phyloP scores from a whole-genome alignment of 176 grass and related monocot species.

The Musa itinerans region DNA sequence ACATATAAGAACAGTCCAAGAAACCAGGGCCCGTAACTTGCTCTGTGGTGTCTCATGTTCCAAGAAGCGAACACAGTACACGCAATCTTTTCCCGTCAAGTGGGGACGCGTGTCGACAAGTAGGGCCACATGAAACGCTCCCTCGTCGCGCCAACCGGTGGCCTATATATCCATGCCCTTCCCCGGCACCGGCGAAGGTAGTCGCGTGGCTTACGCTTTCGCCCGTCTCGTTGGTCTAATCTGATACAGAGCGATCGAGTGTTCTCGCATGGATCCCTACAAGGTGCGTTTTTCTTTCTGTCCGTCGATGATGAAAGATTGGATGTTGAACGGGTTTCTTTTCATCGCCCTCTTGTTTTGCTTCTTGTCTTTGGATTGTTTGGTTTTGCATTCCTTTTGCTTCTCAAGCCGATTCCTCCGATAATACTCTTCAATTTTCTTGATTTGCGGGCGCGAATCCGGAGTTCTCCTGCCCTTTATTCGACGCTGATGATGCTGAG shows the following conservation, averaged over 20 bases:
- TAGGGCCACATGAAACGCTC: not conserved
- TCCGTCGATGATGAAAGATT: not conserved
- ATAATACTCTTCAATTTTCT: too few species aligned
- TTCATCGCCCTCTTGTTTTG: constrained; percentile 15
- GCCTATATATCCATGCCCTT: not conserved
- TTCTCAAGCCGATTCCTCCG: too few species aligned
- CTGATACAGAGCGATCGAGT: not conserved
- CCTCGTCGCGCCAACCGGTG: not conserved
- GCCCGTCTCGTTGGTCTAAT: not conserved
- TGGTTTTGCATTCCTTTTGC: too few species aligned
- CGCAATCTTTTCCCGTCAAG: not conserved
- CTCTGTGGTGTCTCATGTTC: too few species aligned
- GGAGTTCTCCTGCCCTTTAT: too few species aligned
- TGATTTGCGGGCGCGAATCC: too few species aligned
- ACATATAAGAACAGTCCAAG: too few species aligned
- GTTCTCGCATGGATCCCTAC: constrained; percentile 66
- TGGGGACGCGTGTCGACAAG: not conserved
- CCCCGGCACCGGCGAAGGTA: not conserved
- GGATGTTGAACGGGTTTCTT: not conserved
- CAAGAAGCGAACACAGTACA: too few species aligned
- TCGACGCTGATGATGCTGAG: too few species aligned
- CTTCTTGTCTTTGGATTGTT: not conserved
- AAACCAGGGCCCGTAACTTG: too few species aligned
- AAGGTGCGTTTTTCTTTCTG: constrained; percentile 29
- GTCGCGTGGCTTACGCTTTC: not conserved